These are phyloP conservation scores for Fusarium sp. DNA, from an alignment of 2,329 filamentous ascomycete species.

Conservation along the genomic window DNA sequence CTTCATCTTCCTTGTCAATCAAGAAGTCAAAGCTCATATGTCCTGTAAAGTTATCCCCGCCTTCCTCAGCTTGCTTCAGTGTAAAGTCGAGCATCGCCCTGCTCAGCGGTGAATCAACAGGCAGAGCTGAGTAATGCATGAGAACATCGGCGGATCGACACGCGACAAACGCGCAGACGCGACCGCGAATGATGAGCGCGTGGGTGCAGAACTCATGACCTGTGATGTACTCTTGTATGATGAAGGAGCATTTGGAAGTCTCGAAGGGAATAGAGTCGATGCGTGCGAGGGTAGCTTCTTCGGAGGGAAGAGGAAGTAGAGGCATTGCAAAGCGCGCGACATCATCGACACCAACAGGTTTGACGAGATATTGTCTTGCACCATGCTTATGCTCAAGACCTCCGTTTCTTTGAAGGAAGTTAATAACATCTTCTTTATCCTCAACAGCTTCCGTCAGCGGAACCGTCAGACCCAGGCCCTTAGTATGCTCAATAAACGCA, in stretches of 20 bases:
- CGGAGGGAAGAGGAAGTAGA: slow-evolving; percentile 66
- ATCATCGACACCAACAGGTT: slow-evolving; percentile 72
- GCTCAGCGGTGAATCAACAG: slow-evolving; percentile 62
- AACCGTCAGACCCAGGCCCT: slow-evolving; percentile 62
- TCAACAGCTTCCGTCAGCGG: slow-evolving; percentile 65
- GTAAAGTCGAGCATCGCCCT: slow-evolving; percentile 74
- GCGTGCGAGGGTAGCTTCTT: slow-evolving; percentile 64
- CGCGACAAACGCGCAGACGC: slow-evolving; percentile 73
- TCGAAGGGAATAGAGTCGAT: slow-evolving; percentile 58
- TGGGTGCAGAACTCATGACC: slow-evolving; percentile 77
- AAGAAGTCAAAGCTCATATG: slow-evolving; percentile 80
- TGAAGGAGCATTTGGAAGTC: slow-evolving; percentile 52
- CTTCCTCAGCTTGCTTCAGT: slow-evolving; percentile 61
- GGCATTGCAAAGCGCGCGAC: slow-evolving; percentile 70
- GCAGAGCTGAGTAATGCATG: slow-evolving; percentile 74
- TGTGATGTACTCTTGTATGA: slow-evolving; percentile 72
- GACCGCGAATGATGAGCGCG: slow-evolving; percentile 71
- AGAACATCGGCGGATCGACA: slow-evolving; percentile 71
- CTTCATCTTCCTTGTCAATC: slow-evolving; percentile 48
- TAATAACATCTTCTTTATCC: slow-evolving; percentile 62
- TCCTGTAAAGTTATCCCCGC: slow-evolving; percentile 67
- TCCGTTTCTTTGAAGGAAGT: slow-evolving; percentile 56
- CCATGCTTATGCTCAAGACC: slow-evolving; percentile 39
- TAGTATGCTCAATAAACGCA: slow-evolving; percentile 69
- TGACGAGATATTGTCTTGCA: slow-evolving; percentile 69